Evolutionary conservation across 2,329 filamentous ascomycete genomes (phyloP).

Genomic region (Aaosphaeria pasadenensis): DNA sequence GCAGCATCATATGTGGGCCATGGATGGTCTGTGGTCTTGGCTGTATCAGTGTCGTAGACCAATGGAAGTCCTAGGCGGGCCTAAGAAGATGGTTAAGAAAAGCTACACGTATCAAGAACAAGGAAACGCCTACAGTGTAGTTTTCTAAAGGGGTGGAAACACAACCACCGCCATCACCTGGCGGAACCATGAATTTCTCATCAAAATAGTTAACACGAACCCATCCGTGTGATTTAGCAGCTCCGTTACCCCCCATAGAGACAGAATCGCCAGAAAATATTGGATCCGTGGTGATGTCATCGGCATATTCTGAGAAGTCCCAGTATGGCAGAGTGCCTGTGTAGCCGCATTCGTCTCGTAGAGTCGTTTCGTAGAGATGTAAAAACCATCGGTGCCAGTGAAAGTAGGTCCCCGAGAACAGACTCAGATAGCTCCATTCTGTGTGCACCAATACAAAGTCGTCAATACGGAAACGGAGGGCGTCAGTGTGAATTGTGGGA

Average conservation of each 20-base stretch:
- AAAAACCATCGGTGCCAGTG: constrained; percentile 35
- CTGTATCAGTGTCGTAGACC: not conserved
- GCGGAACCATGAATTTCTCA: not conserved
- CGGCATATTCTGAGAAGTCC: constrained; percentile 4
- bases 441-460: not conserved
- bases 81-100: not conserved
- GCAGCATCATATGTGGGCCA: not conserved
- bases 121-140: not conserved
- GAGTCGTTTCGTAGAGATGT: constrained; percentile 32
- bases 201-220: not conserved
- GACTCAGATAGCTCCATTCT: not conserved
- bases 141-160: not conserved
- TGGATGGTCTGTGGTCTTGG: not conserved
- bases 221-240: not conserved
- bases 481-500: too few relatives aligned
- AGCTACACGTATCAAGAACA: too few relatives aligned
- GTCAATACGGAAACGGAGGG: not conserved
- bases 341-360: constrained; percentile 36
- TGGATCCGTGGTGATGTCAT: constrained; percentile 1
- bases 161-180: constrained; percentile 1
- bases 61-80: not conserved
- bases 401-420: constrained; percentile 5
- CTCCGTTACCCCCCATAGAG: constrained; percentile 1
- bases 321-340: constrained; percentile 40
- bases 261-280: not conserved